Evolutionary conservation across 768 basidiomycete genomes (phyloP), one percentile per base, ranked within the genome.

Genomic region (Calocera cornea): DNA sequence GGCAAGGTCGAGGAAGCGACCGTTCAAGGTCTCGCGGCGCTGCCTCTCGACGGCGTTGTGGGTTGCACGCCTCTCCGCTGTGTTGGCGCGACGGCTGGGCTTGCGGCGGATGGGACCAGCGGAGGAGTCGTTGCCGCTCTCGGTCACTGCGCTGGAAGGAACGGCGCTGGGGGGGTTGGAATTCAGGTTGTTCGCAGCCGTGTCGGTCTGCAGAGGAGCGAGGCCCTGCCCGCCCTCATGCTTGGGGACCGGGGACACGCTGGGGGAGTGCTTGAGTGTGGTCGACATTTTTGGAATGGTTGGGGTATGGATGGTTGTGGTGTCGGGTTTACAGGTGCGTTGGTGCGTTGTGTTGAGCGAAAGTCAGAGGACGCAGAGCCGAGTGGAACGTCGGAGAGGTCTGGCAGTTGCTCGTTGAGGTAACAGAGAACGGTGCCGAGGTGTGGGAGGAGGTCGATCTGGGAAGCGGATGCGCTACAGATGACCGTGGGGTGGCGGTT

Each of bases 21-120:
- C 85, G 75, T 97, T 99, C 65, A 98, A 80, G 50, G 90, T 94
- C 80, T 98, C 95, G 64, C 95, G 81, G 63, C 95, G 84, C 74
- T 90, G 89, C 64, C 97, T 83, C 80, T 97, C 97, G 68, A 97
- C 92, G 34, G 97, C 95, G 76, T 98, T 99, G 79, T 99, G 95
- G 24, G 91, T 94, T 2, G 93, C 92, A 38, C 95, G 82, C 77
- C 95, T 90, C 76, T 97, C 95, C 65, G 94, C 95, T 65, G 95
- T 97, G 79, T 97, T 97, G 65, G 93, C 94, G 34, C 94, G 86
- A 70, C 92, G 83, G 73, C 84, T 85, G 66, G 91, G 86, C 77
- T 95, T 95, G 76, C 89, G 85, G 75, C 89, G 91, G 68, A 79
- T 74, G 69, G 83, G 82, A 41, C 69, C 70, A 34, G 64, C 66